Base-by-base conservation (phyloP, 139 green algal genomes). In the Eudorina sp. region DNA sequence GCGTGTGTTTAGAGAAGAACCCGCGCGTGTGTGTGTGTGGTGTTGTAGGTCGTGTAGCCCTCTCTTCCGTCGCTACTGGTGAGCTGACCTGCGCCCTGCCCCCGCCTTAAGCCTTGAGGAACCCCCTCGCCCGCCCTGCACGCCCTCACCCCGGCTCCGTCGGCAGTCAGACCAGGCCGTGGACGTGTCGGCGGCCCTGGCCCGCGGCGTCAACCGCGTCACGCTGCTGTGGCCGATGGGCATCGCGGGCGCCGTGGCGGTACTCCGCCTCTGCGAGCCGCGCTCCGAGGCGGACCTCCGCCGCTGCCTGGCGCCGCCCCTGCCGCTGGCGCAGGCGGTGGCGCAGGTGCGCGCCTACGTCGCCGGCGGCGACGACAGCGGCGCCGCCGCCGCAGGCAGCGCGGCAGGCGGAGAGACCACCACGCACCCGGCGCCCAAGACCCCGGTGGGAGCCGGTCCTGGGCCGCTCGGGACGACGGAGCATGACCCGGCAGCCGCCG, bases 161-260 rank as follows among this genome's bases (percentile, higher is more conserved):
- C 29, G 2, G 3, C 76, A 86, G 80, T 29, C 60, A 1, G 80
- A 86, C 60, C 80, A 86, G 43, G 60, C 80, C 0, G 60, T 23
- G 43, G 41, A 86, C 41, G n/a, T 86, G 19, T 86, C 80, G 3
- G 4, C 51, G 4, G 60, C n/a, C 0, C 62, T 86, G 16, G 25
- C 51, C 18, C 41, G 55, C 14, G 80, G 80, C 62, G 14, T n/a
- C 40, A 86, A 86, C 80, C 80, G 41, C n/a, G 41, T 86, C 7
- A 74, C 80, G n/a, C 60, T 86, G 41, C 14, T 86, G 41, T 86
- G 80, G 80, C 80, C 80, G 4, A 25, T 86, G 11, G 80, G 80
- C n/a, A 60, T 76, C 6, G 80, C 80, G 27, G 80, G 80, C 4
- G 80, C 60, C 14, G 80, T 86, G 40, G 80, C 60, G 40, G 80